phyloP scores from a whole-genome alignment of 129 eudicot genomes.

The Pittosporum tobira region DNA sequence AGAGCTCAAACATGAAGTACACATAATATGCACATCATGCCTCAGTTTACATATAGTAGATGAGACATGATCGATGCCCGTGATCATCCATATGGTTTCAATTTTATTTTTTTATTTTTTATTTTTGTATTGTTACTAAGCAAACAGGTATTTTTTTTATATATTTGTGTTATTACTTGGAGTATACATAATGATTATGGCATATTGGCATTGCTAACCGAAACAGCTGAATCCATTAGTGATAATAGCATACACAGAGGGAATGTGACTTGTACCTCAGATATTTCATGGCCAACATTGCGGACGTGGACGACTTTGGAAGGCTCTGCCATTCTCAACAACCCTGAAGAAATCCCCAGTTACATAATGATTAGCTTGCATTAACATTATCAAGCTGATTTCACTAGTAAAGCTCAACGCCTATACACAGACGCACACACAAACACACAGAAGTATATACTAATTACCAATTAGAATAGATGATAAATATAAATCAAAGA shows the following conservation, averaged over 20 bases:
- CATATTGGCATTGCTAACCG: neutral
- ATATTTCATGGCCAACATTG: slow-evolving; percentile 93
- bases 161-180: neutral
- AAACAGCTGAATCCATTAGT: neutral
- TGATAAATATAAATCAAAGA: neutral
- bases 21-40: too few species aligned
- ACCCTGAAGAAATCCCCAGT: slow-evolving; percentile 20
- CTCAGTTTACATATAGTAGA: too few species aligned
- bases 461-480: neutral
- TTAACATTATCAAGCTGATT: neutral
- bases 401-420: slow-evolving; percentile 11
- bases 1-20: too few species aligned
- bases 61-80: too few species aligned
- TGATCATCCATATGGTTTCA: neutral
- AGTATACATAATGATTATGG: neutral
- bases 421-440: neutral
- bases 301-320: slow-evolving; percentile 97
- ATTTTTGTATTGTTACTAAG: neutral
- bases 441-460: too few species aligned
- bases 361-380: neutral
- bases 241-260: neutral
- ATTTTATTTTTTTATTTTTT: too few species aligned
- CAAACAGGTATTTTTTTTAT: too few species aligned
- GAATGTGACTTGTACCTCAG: slow-evolving; percentile 45
- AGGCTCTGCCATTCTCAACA: slow-evolving; percentile 64